Evolutionary conservation across 768 basidiomycete genomes (phyloP), one percentile per base, ranked within the genome.

Genomic region (Hygrocybe coccinea): DNA sequence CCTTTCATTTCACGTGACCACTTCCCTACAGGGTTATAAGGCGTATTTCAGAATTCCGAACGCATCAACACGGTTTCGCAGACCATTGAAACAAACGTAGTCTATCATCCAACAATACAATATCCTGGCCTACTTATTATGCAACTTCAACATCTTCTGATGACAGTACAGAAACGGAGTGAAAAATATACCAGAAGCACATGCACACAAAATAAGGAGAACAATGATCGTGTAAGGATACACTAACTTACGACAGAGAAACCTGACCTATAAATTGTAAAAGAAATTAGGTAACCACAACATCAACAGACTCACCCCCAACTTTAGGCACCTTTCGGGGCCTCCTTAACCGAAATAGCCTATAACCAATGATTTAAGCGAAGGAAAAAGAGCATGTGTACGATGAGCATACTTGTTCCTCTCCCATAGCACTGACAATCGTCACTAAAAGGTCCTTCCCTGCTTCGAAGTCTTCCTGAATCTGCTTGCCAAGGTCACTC

Each of bases 401-500:
- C 15, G 17, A 19, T 39, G 50, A 39, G 59, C 67, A 19, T 60
- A 81, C 85, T 79, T 87, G 86, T 76, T 97, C 94, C 76, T 97
- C 93, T 59, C 79, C 80, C 95, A 98, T 97, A 67, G 95, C 88
- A 62, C 79, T 74, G 69, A 93, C 77, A 68, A 93, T 84, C 63
- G 91, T 94, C 72, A 95, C 84, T 56, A 90, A 75, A 60, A 95
- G 77, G 57, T 95, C 93, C 74, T 92, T 91, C 72, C 89, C 92
- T 0, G 77, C 85, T 0, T 97, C 90, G 67, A 97, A 97, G 22
- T 65, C 85, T 8, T 41, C 54, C 65, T 76, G 56, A 62, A 98
- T 93, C 51, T 86, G 70, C 54, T 74, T 72, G 60, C 97, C 97
- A 46, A 97, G 61, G 5, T 90, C 85, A 54, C 82, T 74, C 59